Evolutionary conservation across 116 monocot genomes (phyloP).

Genomic region (Papilionanthe hybrid): DNA sequence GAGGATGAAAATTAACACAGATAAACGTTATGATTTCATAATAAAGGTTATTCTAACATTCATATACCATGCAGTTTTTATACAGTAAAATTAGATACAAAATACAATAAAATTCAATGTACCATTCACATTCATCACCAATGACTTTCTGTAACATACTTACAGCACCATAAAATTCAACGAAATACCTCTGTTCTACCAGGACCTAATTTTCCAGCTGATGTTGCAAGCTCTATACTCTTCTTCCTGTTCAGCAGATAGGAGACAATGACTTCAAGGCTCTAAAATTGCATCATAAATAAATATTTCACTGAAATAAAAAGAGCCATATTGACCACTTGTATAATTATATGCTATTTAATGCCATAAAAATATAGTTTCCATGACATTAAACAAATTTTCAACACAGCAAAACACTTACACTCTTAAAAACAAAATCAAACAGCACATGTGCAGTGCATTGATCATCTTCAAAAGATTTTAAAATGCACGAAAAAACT

Average conservation of each 20-base stretch:
- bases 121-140: not conserved
- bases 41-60: not conserved
- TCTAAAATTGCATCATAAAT: not conserved
- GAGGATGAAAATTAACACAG: not conserved
- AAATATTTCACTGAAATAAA: not conserved
- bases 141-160: not conserved
- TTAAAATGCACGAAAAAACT: not conserved
- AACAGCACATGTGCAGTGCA: not conserved
- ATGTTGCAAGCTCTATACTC: slow-evolving; percentile 17
- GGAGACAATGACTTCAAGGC: not conserved
- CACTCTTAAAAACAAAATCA: not conserved
- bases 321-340: not conserved
- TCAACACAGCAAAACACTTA: not conserved
- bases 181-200: slow-evolving; percentile 29
- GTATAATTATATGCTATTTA: not conserved
- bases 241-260: slow-evolving; percentile 22
- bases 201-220: slow-evolving; percentile 27
- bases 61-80: not conserved
- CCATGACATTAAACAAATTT: not conserved
- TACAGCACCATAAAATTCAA: not conserved
- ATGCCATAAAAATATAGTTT: not conserved
- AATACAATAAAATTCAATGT: not conserved
- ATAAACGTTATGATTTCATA: not conserved
- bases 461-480: not conserved
- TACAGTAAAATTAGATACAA: not conserved